Percentiles rank a stretch among this genome's conserved stretches.
Evolutionary conservation across 2,329 filamentous ascomycete species (phyloP).

Genomic region (Thermothelomyces thermophilus): DNA sequence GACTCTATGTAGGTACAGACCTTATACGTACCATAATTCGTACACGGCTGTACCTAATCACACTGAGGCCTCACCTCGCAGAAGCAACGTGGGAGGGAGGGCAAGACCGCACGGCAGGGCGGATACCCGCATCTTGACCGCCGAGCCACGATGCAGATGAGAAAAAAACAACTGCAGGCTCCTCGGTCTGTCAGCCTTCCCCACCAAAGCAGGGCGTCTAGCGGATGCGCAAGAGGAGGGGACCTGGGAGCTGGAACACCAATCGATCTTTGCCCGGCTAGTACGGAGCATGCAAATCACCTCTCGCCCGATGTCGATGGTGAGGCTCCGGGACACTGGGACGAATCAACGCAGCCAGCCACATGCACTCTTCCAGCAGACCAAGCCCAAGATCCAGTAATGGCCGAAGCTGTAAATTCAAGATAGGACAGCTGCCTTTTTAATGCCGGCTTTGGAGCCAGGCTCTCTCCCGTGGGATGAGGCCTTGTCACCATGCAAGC

Average conservation of each 20-base stretch:
- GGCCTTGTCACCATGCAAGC: constrained; percentile 20
- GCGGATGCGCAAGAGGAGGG: constrained; percentile 10
- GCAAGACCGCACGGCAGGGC: not conserved
- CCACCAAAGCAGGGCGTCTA: constrained; percentile 18
- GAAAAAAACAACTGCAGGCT: constrained; percentile 9
- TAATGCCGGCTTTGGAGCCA: not conserved
- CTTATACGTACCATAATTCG: too few species aligned
- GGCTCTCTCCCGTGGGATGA: constrained; percentile 11
- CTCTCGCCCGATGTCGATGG: constrained; percentile 7
- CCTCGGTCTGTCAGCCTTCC: constrained; percentile 2
- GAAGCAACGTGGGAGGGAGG: not conserved
- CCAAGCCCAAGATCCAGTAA: not conserved
- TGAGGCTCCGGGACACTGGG: constrained; percentile 19
- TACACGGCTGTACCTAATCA: not conserved
- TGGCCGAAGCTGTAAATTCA: constrained; percentile 1
- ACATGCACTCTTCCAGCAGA: not conserved
- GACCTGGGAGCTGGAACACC: constrained; percentile 10
- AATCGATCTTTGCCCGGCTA: constrained; percentile 21
- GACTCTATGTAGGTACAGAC: too few species aligned
- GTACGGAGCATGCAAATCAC: constrained; percentile 8
- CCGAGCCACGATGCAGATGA: constrained; percentile 16
- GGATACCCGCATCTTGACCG: constrained; percentile 19
- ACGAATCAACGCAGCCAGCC: constrained; percentile 11
- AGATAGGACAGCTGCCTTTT: not conserved
- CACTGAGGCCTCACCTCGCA: not conserved